phyloP scores from a whole-genome alignment of 192 early-diverging fungal species.

The Anaeromyces robustus region DNA sequence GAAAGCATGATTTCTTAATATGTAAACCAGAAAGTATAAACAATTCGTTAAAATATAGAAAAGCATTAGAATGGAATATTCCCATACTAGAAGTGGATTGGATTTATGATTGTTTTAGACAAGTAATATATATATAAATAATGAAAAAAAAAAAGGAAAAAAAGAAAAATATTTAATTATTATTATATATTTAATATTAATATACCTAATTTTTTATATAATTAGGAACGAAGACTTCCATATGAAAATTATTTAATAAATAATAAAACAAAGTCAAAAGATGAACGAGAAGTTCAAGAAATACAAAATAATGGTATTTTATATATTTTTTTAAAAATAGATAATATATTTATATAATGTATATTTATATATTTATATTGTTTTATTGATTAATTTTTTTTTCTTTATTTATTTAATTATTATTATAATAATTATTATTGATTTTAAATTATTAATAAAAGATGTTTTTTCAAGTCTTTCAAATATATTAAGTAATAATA shows the following conservation, averaged over 20 bases:
- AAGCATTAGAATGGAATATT: slow-evolving; percentile 22
- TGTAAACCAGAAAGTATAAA: neutral
- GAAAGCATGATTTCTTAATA: slow-evolving; percentile 4
- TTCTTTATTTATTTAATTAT: neutral
- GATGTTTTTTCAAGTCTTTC: neutral
- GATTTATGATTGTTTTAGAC: slow-evolving; percentile 13
- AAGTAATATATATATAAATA: slow-evolving; percentile 4
- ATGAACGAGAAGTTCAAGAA: neutral
- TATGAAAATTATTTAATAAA: neutral
- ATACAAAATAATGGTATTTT: neutral
- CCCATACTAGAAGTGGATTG: slow-evolving; percentile 14
- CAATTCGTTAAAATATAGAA: slow-evolving; percentile 8
- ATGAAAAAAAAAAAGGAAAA: neutral
- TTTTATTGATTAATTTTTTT: neutral
- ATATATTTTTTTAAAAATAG: neutral
- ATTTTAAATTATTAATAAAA: too few relatives aligned
- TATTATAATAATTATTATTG: too few relatives aligned
- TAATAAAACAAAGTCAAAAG: neutral
- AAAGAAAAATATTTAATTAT: neutral
- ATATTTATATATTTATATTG: too few relatives aligned
- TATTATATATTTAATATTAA: neutral
- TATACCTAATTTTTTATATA: neutral
- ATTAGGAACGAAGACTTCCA: neutral
- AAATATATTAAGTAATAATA: neutral
- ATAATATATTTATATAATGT: too few relatives aligned